Conservation (phyloP, 495 filamentous ascomycete species). For the Penicillium herquei region DNA sequence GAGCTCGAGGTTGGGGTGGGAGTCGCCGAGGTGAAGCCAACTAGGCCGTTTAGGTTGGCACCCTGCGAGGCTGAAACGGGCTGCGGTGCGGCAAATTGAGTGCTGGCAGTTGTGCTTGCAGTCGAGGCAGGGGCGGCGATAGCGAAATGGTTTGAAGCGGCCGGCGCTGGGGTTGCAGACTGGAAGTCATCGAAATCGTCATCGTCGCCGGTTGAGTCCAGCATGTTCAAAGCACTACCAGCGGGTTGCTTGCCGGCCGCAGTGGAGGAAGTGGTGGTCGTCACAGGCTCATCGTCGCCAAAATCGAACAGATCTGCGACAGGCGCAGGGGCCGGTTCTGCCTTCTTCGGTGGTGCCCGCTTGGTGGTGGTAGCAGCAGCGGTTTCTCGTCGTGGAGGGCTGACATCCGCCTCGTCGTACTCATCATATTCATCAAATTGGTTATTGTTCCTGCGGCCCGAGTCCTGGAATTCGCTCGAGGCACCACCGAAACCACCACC, state of each 20-base stretch:
- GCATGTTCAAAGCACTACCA: slow-evolving; percentile 53
- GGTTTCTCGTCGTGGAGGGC: slow-evolving; percentile 45
- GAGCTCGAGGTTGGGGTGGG: slow-evolving; percentile 56
- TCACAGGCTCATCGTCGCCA: slow-evolving; percentile 64
- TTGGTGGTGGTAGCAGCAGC: slow-evolving; percentile 39
- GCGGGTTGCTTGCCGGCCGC: slow-evolving; percentile 48
- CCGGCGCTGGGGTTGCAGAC: slow-evolving; percentile 64
- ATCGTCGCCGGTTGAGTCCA: slow-evolving; percentile 54
- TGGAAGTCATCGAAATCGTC: slow-evolving; percentile 99
- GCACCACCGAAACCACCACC: slow-evolving; percentile 28
- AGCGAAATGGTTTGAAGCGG: slow-evolving; percentile 43
- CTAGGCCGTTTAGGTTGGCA: slow-evolving; percentile 73
- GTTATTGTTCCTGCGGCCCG: slow-evolving; percentile 56
- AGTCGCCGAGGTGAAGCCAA: slow-evolving; percentile 76
- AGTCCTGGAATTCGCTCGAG: slow-evolving; percentile 60
- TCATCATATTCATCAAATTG: slow-evolving; percentile 98
- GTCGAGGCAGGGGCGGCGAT: slow-evolving; percentile 56
- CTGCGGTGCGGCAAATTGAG: slow-evolving; percentile 77
- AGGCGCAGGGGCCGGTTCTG: slow-evolving; percentile 50
- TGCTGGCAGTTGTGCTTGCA: slow-evolving; percentile 60
- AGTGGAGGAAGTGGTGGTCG: slow-evolving; percentile 36
- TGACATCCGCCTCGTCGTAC: slow-evolving; percentile 73
- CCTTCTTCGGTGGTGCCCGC: slow-evolving; percentile 65
- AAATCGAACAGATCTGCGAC: slow-evolving; percentile 77
- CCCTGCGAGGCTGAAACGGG: slow-evolving; percentile 79